A percentile compares a stretch with the other conserved stretches of the same genome.
These are phyloP conservation scores for Gastrolobium villosum DNA, from an alignment of 306 rosid species.

Conservation along the genomic window DNA sequence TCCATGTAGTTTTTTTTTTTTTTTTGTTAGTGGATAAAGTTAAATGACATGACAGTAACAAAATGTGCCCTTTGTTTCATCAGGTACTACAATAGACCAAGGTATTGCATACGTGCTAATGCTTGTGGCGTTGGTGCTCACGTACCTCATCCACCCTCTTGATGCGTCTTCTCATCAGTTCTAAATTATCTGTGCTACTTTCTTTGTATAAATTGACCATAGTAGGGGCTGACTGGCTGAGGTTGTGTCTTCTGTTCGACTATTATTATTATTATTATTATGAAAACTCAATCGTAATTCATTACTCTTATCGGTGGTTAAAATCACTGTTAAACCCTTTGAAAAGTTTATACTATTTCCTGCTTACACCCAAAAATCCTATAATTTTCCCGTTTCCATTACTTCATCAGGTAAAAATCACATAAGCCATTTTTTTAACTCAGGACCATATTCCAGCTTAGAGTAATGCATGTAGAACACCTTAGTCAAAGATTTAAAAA, in stretches of 20 bases:
- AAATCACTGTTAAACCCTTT: background rate
- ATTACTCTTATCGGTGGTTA: background rate
- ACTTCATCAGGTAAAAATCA: background rate
- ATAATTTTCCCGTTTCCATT: background rate
- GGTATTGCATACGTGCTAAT: slow-evolving; percentile 85
- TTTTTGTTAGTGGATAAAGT: background rate
- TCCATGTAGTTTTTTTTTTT: background rate
- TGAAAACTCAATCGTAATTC: background rate
- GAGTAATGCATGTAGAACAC: too few species aligned
- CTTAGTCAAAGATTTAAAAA: too few species aligned
- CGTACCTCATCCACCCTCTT: slow-evolving; percentile 85
- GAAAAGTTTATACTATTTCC: too few species aligned
- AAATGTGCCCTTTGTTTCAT: slow-evolving; percentile 17
- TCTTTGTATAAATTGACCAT: slow-evolving; percentile 32
- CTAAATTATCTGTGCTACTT: slow-evolving; percentile 34
- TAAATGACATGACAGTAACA: slow-evolving; percentile 12
- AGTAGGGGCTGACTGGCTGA: background rate
- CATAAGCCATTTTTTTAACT: background rate
- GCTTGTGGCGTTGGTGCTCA: slow-evolving; percentile 82
- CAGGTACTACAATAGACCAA: slow-evolving; percentile 87
- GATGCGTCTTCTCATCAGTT: slow-evolving; percentile 60
- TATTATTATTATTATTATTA: background rate
- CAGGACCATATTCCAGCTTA: background rate
- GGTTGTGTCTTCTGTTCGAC: background rate
- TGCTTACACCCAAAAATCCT: background rate